Base-by-base conservation (phyloP, 129 eudicot species). In the Tagetes erecta region DNA sequence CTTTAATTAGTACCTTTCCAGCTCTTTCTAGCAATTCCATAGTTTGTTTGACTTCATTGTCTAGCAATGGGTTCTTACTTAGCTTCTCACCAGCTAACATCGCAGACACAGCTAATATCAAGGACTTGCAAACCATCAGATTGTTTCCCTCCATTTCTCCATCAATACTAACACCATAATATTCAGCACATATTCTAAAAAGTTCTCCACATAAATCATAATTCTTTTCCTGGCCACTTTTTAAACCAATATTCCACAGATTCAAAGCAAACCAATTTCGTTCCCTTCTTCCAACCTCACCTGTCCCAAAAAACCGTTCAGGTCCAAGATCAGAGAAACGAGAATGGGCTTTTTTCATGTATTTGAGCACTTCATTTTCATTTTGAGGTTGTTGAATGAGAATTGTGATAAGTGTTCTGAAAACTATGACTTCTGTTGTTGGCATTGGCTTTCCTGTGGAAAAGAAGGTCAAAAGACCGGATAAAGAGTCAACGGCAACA, bases 261-360 rank as follows among this genome's bases (percentile, higher is more conserved):
- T 88, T 84, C 35, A 77, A 77, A 14, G 93, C 89, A 78, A 94
- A 83, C 98, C 98, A 94, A 45, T 86, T 88, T 59, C 77, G 73
- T 53, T 94, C 98, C 70, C 98, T 82, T 81, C 74, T 88, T 50
- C 98, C 98, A 51, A 80, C 87, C 84, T 94, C 98, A 58, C 83
- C 95, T 76, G 90, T 86, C 63, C 98, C 98, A 57, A 94, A 85
- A 82, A 88, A 94, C 39, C 64, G 56, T 41, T 88, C 97, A 74
- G 96, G 75, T 58, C 98, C 96, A 63, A 90, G 83, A 76, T 88
- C 97, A 53, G 84, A 55, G 66, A 80, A 71, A 12, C 96, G 89
- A 34, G 77, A 68, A 71, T 83, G 92, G 71, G 96, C 89, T 38
- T 69, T 85, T 78, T 88, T 94, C 86, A 90, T 86, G 84, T 84